A percentile compares a stretch with the other conserved stretches of the same genome.
These are phyloP conservation scores for Cicer chorassanicum DNA, from an alignment of 306 rosid genomes.

Conservation along the genomic window DNA sequence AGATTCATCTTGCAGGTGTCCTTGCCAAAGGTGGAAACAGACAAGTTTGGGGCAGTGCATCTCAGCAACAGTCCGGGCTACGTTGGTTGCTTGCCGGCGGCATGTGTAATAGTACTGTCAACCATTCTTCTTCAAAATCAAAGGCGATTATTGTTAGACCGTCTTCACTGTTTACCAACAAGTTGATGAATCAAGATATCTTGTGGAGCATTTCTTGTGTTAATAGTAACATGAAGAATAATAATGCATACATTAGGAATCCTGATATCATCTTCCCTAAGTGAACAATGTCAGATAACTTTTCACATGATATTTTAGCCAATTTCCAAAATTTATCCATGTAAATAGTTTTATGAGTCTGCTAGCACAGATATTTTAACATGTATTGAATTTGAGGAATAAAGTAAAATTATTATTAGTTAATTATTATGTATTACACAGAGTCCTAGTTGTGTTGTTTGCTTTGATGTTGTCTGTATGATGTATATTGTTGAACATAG, in stretches of 20 bases:
- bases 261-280: conserved; percentile 62
- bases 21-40: conserved; percentile 44
- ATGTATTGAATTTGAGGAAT: conserved; percentile 12
- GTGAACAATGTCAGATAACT: conserved; percentile 41
- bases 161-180: conserved; percentile 43
- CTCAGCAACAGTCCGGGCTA: conserved; percentile 63
- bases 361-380: conserved; percentile 5
- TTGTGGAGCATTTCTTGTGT: conserved; percentile 77
- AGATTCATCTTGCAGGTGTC: conserved; percentile 68
- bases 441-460: neutral
- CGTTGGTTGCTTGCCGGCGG: conserved; percentile 78
- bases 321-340: conserved; percentile 6
- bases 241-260: conserved; percentile 59
- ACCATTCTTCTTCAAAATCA: conserved; percentile 57
- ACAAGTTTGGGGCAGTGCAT: conserved; percentile 63
- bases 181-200: conserved; percentile 50
- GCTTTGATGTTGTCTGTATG: too few species aligned
- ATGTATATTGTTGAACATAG: too few species aligned
- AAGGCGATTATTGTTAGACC: conserved; percentile 52
- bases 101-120: conserved; percentile 49
- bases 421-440: neutral
- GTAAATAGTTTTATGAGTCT: conserved; percentile 30
- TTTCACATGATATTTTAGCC: conserved; percentile 25
- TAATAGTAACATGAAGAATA: conserved; percentile 36
- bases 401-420: conserved; percentile 3